phyloP scores from a whole-genome alignment of 805 yeast species.

The Saccharomycopsis sp. region DNA sequence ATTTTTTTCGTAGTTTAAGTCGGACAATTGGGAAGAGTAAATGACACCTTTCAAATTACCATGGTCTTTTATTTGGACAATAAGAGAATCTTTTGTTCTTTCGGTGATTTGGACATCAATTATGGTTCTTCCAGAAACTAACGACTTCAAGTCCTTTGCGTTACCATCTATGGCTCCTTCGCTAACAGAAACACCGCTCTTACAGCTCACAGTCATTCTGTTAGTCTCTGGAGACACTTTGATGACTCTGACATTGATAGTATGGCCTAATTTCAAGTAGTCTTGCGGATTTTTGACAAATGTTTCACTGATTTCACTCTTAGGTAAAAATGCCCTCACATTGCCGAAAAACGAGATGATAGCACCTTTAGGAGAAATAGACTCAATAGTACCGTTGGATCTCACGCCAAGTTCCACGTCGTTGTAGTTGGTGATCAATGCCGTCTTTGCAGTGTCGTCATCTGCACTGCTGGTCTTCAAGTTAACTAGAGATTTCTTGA shows the following conservation, averaged over 20 bases:
- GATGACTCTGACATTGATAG: slow-evolving; percentile 63
- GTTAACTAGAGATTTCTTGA: slow-evolving; percentile 78
- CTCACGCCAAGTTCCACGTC: slow-evolving; percentile 48
- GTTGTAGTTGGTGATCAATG: slow-evolving; percentile 37
- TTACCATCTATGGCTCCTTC: slow-evolving; percentile 34
- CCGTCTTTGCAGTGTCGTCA: slow-evolving; percentile 26
- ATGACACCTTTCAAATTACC: slow-evolving; percentile 61
- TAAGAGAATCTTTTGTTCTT: slow-evolving; percentile 64
- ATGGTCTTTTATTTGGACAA: slow-evolving; percentile 49
- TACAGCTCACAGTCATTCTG: slow-evolving; percentile 66
- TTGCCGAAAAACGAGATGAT: slow-evolving; percentile 77
- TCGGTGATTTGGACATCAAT: slow-evolving; percentile 58
- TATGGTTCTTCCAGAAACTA: slow-evolving; percentile 57
- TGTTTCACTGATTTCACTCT: slow-evolving; percentile 84
- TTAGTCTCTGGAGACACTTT: slow-evolving; percentile 45
- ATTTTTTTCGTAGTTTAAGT: slow-evolving; percentile 66
- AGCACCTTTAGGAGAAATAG: slow-evolving; percentile 71
- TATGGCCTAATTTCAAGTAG: slow-evolving; percentile 76
- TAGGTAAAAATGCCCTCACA: slow-evolving; percentile 75
- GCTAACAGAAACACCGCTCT: slow-evolving; percentile 49
- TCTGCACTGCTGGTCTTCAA: slow-evolving; percentile 21
- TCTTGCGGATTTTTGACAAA: slow-evolving; percentile 73
- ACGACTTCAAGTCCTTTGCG: slow-evolving; percentile 34
- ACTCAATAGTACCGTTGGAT: slow-evolving; percentile 68
- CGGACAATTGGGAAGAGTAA: slow-evolving; percentile 67